Base-by-base conservation (phyloP, 78 protist species). In the Cavenderia fasciculata region DNA sequence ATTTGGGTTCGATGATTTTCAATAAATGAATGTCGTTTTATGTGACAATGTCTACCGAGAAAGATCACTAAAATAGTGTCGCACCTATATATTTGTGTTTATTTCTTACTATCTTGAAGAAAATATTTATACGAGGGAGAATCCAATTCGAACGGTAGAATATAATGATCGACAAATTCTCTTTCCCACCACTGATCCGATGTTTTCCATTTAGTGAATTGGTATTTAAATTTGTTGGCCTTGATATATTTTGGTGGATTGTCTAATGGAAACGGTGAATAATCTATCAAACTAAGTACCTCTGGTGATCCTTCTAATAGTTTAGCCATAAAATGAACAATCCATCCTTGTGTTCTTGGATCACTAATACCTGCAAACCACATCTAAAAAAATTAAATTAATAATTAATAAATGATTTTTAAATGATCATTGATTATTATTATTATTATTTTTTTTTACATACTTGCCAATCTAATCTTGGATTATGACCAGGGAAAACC, bases 391-490 rank as follows among this genome's bases (percentile, higher is more conserved):
- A n/a, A n/a, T n/a, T n/a, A n/a, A n/a, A n/a, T n/a, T n/a, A n/a
- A n/a, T n/a, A n/a, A n/a, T n/a, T n/a, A n/a, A n/a, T n/a, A n/a
- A n/a, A n/a, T n/a, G n/a, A n/a, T n/a, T n/a, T n/a, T n/a, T n/a
- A n/a, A n/a, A n/a, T n/a, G n/a, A n/a, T n/a, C n/a, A n/a, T n/a
- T n/a, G n/a, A n/a, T n/a, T n/a, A n/a, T n/a, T n/a, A n/a, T n/a
- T n/a, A n/a, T n/a, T n/a, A n/a, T n/a, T n/a, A n/a, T n/a, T n/a
- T n/a, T n/a, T n/a, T n/a, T n/a, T n/a, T n/a, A n/a, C n/a, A n/a
- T n/a, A n/a, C n/a, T n/a, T 92, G 95, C 97, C 97, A 94, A 63
- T 94, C 97, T 36, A 94, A 72, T 21, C 97, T 77, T 3, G 97
- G 97, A 68, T 92, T 88, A 56, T 87, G 95, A 7, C 90, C 90